Evolutionary conservation across 176 grass and related monocot species (phyloP).

Genomic region (Eleusine indica): DNA sequence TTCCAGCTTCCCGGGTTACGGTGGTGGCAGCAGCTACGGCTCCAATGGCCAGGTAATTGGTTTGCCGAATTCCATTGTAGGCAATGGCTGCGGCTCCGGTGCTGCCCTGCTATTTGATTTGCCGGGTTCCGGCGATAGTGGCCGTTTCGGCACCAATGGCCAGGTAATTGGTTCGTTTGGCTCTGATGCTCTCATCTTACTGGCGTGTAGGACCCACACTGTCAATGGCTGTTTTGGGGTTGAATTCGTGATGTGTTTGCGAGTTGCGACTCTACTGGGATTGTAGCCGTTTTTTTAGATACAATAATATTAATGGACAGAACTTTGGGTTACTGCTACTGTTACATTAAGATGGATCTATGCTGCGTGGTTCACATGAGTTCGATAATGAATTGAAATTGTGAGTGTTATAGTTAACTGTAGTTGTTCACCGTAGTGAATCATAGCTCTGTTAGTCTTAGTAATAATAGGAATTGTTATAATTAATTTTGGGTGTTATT

Average conservation of each 20-base stretch:
- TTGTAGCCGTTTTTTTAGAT: background rate
- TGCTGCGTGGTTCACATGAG: constrained; percentile 17
- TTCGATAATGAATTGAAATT: constrained; percentile 21
- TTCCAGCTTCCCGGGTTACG: background rate
- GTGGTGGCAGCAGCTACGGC: background rate
- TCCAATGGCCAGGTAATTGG: constrained; percentile 31
- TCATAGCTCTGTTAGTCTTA: background rate
- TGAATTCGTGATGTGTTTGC: constrained; percentile 18
- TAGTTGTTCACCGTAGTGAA: background rate
- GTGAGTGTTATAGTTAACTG: background rate
- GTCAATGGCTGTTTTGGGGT: background rate
- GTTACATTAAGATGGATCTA: background rate
- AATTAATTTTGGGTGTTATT: background rate
- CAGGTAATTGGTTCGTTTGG: constrained; percentile 25
- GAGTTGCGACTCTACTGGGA: background rate
- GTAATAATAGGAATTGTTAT: constrained; percentile 5
- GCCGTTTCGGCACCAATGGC: background rate
- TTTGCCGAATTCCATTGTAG: background rate
- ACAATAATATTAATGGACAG: background rate
- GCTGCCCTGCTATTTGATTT: background rate
- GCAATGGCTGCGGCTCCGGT: background rate
- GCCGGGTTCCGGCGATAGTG: background rate
- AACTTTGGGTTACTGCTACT: background rate
- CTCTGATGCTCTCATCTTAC: background rate
- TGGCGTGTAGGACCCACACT: background rate